A percentile compares a stretch with the other conserved stretches of the same genome.
phyloP scores from a whole-genome alignment of 371 early-diverging fungal genomes.

The Dinochytrium kinnereticum region DNA sequence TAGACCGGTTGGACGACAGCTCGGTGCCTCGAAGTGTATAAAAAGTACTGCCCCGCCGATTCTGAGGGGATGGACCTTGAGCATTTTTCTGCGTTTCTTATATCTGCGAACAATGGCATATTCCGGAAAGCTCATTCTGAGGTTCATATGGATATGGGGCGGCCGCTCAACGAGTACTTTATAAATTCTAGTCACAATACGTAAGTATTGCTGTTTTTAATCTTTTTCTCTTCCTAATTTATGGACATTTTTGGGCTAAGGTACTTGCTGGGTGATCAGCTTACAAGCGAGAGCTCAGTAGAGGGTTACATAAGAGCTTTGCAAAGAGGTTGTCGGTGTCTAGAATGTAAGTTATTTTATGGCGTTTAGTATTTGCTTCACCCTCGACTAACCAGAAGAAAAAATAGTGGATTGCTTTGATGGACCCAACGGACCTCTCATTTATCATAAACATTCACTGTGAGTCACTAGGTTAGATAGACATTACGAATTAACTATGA shows the following conservation, averaged over 20 bases:
- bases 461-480: slow-evolving; percentile 44
- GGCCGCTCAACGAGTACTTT: slow-evolving; percentile 74
- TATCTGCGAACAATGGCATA: slow-evolving; percentile 52
- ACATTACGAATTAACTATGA: background rate
- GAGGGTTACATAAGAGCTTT: slow-evolving; percentile 82
- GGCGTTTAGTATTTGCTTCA: too few relatives aligned
- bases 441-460: slow-evolving; percentile 82
- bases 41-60: slow-evolving; percentile 42
- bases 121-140: slow-evolving; percentile 45
- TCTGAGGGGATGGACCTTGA: slow-evolving; percentile 49
- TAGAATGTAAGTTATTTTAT: slow-evolving; percentile 59
- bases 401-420: slow-evolving; percentile 88
- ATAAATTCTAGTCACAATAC: slow-evolving; percentile 87
- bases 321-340: slow-evolving; percentile 80
- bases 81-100: slow-evolving; percentile 56
- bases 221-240: background rate
- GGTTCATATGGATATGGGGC: slow-evolving; percentile 54
- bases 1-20: slow-evolving; percentile 15
- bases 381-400: too few relatives aligned
- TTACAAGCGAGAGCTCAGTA: slow-evolving; percentile 72
- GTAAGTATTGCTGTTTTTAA: slow-evolving; percentile 34
- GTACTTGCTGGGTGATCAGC: slow-evolving; percentile 77
- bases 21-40: slow-evolving; percentile 44
- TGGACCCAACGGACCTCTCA: slow-evolving; percentile 75
- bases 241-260: slow-evolving; percentile 6